phyloP scores from a whole-genome alignment of 2,329 filamentous ascomycete genomes.

The Neonectria punicea region DNA sequence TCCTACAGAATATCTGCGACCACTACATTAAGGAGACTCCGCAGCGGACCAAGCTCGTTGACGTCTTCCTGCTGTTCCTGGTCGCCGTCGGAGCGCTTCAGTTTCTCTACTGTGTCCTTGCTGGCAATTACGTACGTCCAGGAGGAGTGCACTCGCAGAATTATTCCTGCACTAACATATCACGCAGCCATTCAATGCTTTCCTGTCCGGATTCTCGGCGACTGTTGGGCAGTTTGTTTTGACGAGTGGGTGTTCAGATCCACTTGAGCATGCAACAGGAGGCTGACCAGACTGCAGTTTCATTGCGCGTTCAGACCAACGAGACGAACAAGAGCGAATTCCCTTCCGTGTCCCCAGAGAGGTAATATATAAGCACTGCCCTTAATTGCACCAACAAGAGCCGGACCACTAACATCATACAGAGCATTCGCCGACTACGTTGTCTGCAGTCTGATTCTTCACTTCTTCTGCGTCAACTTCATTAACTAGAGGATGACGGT shows the following conservation, averaged over 20 bases:
- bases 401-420: constrained; percentile 31
- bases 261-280: not conserved
- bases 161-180: constrained; percentile 29
- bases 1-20: constrained; percentile 76
- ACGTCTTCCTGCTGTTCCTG: constrained; percentile 90
- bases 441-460: constrained; percentile 92
- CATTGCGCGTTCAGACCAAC: constrained; percentile 91
- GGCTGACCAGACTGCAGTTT: constrained; percentile 56
- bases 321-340: constrained; percentile 83
- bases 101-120: constrained; percentile 91
- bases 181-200: constrained; percentile 95
- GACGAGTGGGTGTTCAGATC: constrained; percentile 70
- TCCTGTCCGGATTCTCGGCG: constrained; percentile 92
- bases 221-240: constrained; percentile 98
- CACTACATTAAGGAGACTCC: constrained; percentile 85
- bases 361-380: constrained; percentile 59
- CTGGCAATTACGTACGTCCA: constrained; percentile 88
- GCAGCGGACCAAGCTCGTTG: constrained; percentile 91
- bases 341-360: constrained; percentile 79
- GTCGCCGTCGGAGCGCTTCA: constrained; percentile 88
- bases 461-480: constrained; percentile 99
- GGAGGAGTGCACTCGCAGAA: too few relatives aligned
- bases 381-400: not conserved
- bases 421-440: constrained; percentile 97
- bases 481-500: constrained; percentile 76